phyloP scores from a whole-genome alignment of 2,329 filamentous ascomycete genomes.

The Fusarium abutilonis region DNA sequence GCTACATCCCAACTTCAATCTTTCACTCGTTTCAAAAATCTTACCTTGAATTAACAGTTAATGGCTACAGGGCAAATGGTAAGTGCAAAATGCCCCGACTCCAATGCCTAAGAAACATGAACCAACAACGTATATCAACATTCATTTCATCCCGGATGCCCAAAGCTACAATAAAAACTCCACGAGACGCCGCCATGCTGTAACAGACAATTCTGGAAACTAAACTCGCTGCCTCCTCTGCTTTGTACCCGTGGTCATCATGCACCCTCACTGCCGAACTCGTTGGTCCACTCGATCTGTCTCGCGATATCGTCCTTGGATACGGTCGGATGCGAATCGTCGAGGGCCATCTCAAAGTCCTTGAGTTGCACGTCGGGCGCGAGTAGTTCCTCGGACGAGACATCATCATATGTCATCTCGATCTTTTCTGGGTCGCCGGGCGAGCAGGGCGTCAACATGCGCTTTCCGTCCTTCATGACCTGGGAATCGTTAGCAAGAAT shows the following conservation, averaged over 20 bases:
- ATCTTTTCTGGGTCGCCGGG: slow-evolving; percentile 85
- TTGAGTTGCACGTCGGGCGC: slow-evolving; percentile 88
- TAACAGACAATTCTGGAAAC: slow-evolving; percentile 40
- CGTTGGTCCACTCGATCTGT: slow-evolving; percentile 92
- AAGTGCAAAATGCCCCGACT: slow-evolving; percentile 2
- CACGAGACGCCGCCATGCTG: slow-evolving; percentile 41
- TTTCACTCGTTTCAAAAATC: too few species aligned
- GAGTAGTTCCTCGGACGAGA: slow-evolving; percentile 83
- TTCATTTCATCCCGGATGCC: slow-evolving; percentile 31
- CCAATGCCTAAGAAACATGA: slow-evolving; percentile 7
- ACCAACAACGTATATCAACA: slow-evolving; percentile 23
- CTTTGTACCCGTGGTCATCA: slow-evolving; percentile 48
- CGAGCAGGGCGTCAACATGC: slow-evolving; percentile 88
- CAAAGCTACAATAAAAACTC: slow-evolving; percentile 37
- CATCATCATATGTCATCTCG: slow-evolving; percentile 93
- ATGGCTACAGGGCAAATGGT: too few species aligned
- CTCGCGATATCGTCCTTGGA: slow-evolving; percentile 83
- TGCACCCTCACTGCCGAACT: slow-evolving; percentile 92
- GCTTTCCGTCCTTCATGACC: slow-evolving; percentile 74
- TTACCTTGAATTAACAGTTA: too few species aligned
- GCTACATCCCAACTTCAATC: too few species aligned
- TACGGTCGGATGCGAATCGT: slow-evolving; percentile 87
- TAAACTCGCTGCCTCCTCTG: slow-evolving; percentile 32
- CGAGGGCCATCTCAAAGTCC: slow-evolving; percentile 93
- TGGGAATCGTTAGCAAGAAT: slow-evolving; percentile 49